phyloP scores from a whole-genome alignment of 805 yeast species.

The Saccharomyces eubayanus region DNA sequence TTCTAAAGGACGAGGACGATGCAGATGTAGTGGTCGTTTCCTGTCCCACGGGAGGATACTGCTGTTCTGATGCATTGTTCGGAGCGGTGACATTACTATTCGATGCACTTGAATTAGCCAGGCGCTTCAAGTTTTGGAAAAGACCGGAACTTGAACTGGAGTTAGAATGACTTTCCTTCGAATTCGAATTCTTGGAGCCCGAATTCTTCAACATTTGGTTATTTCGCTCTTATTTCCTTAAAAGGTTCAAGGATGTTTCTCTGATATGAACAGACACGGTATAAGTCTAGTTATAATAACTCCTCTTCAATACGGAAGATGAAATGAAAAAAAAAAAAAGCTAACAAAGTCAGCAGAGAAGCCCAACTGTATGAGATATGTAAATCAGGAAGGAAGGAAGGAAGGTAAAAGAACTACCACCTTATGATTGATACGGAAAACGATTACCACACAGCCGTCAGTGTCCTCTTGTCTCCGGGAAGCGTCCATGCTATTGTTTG shows the following conservation, averaged over 20 bases:
- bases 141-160: conserved; percentile 13
- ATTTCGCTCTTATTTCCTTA: neutral
- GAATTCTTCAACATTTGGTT: conserved; percentile 9
- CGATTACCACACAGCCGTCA: neutral
- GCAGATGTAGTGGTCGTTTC: neutral
- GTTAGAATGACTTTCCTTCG: conserved; percentile 8
- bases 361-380: neutral
- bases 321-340: neutral
- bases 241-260: neutral
- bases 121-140: conserved; percentile 24
- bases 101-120: conserved; percentile 15
- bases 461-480: neutral
- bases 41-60: neutral
- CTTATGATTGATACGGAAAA: neutral
- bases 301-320: neutral
- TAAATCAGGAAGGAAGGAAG: neutral
- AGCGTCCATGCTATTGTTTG: neutral
- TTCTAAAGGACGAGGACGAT: conserved; percentile 12
- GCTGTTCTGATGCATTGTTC: conserved; percentile 2
- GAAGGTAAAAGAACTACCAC: neutral
- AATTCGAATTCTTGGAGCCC: conserved; percentile 8
- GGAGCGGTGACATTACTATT: neutral
- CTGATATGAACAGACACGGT: neutral
- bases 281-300: neutral
- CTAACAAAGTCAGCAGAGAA: neutral